Evolutionary conservation across 768 basidiomycete species (phyloP), one percentile per base, ranked within the genome.

Genomic region (Pleurotus djamor): DNA sequence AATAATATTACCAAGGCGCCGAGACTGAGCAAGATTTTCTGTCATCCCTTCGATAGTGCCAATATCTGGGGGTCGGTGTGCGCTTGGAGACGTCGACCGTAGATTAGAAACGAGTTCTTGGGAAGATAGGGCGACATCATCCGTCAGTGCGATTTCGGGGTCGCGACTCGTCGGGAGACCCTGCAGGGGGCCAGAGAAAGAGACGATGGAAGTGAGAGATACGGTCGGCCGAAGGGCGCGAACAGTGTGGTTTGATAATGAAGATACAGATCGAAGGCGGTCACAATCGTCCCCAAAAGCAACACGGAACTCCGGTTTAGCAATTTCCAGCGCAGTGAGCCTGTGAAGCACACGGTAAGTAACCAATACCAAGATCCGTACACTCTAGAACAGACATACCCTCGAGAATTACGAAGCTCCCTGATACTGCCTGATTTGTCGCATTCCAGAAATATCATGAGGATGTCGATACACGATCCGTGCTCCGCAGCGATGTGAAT

Each of bases 401-500:
- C 90, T 75, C 88, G 75, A 8, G 84, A 78, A 67, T 92, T 92
- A 56, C 84, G 82, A 69, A 88, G 68, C 63, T 84, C 81, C 34
- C 83, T 79, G 36, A 86, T 79, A 1, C 74, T 67, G 47, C 84
- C 81, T 12, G 76, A 79, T 0, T 74, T 72, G 67, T 92, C 91
- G 63, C 83, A 87, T 48, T 87, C 82, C 48, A 92, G 76, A 59
- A 92, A 75, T 44, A 87, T 79, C 56, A 78, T 75, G 44, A 92
- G 71, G 16, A 91, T 70, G 56, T 87, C 85, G 16, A 85, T 72
- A 70, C 81, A 89, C 57, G 80, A 74, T 48, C 90, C 91, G 63
- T 84, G 83, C 65, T 91, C 89, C 10, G 91, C 91, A 49, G 89
- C 90, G 60, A 91, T 75, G 74, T 92, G 91, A 51, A 92, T 78